phyloP scores from a whole-genome alignment of 2,329 filamentous ascomycete species.

The Ceratocystiopsis brevicomis region DNA sequence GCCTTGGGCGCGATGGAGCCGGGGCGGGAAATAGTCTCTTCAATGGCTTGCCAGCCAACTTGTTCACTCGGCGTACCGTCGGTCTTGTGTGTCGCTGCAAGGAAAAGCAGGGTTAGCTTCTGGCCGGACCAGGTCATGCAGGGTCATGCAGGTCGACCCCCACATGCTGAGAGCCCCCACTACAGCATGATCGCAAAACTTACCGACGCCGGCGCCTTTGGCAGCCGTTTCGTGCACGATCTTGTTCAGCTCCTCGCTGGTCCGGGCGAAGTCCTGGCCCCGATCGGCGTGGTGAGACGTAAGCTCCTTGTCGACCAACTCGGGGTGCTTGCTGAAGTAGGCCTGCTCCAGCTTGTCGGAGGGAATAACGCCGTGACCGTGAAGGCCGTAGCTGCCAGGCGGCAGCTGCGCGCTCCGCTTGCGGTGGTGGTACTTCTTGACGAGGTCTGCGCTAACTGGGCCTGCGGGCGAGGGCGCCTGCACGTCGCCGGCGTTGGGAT shows the following conservation, averaged over 20 bases:
- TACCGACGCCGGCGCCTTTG: slow-evolving; percentile 32
- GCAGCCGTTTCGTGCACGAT: slow-evolving; percentile 57
- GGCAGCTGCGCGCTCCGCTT: slow-evolving; percentile 55
- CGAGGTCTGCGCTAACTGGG: slow-evolving; percentile 17
- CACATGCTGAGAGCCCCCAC: not conserved
- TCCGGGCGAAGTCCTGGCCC: slow-evolving; percentile 60
- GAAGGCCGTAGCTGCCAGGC: slow-evolving; percentile 81
- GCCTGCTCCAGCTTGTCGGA: slow-evolving; percentile 74
- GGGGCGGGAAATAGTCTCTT: slow-evolving; percentile 57
- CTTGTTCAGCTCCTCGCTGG: slow-evolving; percentile 75
- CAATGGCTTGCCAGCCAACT: slow-evolving; percentile 69
- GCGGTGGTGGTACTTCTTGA: slow-evolving; percentile 42
- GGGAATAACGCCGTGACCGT: slow-evolving; percentile 61
- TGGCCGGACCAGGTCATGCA: too few species aligned
- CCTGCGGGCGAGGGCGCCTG: slow-evolving; percentile 73
- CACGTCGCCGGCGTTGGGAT: slow-evolving; percentile 79
- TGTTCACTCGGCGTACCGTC: slow-evolving; percentile 74
- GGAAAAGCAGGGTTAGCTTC: not conserved
- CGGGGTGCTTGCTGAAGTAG: slow-evolving; percentile 85
- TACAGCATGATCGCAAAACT: slow-evolving; percentile 11
- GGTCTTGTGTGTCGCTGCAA: slow-evolving; percentile 41
- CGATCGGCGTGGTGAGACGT: slow-evolving; percentile 35
- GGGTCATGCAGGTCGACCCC: not conserved
- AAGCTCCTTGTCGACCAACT: slow-evolving; percentile 57
- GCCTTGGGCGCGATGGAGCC: slow-evolving; percentile 8